phyloP scores from a whole-genome alignment of 2,329 filamentous ascomycete genomes.

The Penicillium vulpinum region DNA sequence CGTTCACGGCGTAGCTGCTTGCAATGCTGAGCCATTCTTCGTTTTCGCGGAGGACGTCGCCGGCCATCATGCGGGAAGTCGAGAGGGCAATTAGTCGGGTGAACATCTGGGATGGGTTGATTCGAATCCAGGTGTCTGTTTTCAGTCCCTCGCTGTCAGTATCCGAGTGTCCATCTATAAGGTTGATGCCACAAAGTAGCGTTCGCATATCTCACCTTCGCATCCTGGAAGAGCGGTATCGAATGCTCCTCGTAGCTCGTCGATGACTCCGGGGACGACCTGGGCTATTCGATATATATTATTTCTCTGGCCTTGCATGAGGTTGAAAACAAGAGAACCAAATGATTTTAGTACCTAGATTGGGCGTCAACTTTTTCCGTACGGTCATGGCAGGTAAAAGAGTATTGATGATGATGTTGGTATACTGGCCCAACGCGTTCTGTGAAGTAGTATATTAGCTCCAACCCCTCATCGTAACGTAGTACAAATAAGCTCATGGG shows the following conservation, averaged over 20 bases:
- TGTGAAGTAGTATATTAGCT: conserved; percentile 6
- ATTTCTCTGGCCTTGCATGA: background rate
- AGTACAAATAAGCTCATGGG: background rate
- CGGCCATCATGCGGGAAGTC: conserved; percentile 44
- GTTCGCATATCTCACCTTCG: conserved; percentile 16
- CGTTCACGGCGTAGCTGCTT: conserved; percentile 37
- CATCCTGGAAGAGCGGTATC: conserved; percentile 24
- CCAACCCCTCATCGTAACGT: background rate
- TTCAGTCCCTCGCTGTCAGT: background rate
- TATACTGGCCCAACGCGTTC: conserved; percentile 32
- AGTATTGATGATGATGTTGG: conserved; percentile 29
- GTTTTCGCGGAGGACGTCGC: conserved; percentile 39
- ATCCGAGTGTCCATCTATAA: background rate
- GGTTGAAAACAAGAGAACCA: background rate
- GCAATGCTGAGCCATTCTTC: conserved; percentile 40
- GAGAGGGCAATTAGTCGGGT: conserved; percentile 41
- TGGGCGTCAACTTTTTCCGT: conserved; percentile 26
- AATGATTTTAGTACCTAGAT: conserved; percentile 16
- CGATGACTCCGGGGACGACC: conserved; percentile 26
- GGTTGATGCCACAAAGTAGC: background rate
- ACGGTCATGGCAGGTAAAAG: conserved; percentile 26
- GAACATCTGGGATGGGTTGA: conserved; percentile 29
- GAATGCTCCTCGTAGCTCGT: conserved; percentile 31
- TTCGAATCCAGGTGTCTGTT: conserved; percentile 25
- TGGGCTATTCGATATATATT: conserved; percentile 18